Conservation (phyloP, 805 yeast species). For the Spathaspora boniae region DNA sequence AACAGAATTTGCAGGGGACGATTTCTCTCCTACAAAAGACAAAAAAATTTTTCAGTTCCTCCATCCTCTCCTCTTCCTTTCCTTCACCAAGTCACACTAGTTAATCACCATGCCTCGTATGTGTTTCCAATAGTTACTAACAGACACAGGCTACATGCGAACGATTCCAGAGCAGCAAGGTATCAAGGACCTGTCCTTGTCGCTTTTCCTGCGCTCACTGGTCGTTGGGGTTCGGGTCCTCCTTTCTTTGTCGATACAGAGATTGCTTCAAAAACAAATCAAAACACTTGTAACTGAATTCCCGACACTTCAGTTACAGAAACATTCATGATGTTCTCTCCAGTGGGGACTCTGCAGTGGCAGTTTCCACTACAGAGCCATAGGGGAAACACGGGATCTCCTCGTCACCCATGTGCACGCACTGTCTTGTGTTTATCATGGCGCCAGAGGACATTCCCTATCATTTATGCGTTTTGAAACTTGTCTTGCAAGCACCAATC, state of each 20-base stretch:
- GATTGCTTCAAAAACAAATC: constrained; percentile 10
- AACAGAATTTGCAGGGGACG: no score
- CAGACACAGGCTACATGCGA: constrained; percentile 6
- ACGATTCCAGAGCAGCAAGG: constrained; percentile 13
- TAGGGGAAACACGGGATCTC: no score
- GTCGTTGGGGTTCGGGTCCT: constrained; percentile 72
- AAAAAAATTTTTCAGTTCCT: constrained; percentile 9
- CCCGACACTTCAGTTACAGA: constrained; percentile 83
- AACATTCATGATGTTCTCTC: not conserved
- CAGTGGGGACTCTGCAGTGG: no score
- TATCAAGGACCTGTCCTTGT: no score
- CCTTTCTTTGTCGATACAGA: constrained; percentile 22
- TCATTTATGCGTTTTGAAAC: no score
- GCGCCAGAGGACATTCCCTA: no score
- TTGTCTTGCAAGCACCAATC: no score
- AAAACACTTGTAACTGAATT: constrained; percentile 56
- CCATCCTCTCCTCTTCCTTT: constrained; percentile 9
- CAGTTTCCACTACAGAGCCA: no score
- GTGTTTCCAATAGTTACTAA: constrained; percentile 24
- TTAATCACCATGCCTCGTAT: constrained; percentile 59
- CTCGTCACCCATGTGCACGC: no score
- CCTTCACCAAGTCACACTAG: constrained; percentile 8
- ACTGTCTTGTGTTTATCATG: no score
- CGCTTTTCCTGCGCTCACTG: constrained; percentile 12
- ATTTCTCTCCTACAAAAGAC: no score